phyloP scores from a whole-genome alignment of 2,329 filamentous ascomycete genomes.

The Fusarium sp. region DNA sequence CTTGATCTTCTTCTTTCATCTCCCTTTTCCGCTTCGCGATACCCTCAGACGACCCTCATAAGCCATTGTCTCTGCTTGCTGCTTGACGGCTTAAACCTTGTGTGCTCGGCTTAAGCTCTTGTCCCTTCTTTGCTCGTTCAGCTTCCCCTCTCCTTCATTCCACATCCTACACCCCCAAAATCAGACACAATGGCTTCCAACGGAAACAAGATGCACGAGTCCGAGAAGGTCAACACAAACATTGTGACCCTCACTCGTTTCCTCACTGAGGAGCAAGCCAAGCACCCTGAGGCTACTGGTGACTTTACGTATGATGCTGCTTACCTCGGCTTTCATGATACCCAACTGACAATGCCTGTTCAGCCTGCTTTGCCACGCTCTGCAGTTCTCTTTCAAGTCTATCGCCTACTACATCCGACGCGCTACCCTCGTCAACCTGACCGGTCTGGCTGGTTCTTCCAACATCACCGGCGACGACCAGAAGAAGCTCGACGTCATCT shows the following conservation, averaged over 20 bases:
- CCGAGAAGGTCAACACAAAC: slow-evolving; percentile 92
- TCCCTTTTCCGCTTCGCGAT: slow-evolving; percentile 26
- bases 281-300: slow-evolving; percentile 94
- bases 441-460: slow-evolving; percentile 91
- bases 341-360: slow-evolving; percentile 20
- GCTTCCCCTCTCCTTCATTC: slow-evolving; percentile 22
- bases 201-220: slow-evolving; percentile 61
- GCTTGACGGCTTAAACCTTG: slow-evolving; percentile 29
- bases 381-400: slow-evolving; percentile 99
- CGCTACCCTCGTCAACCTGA: slow-evolving; percentile 94
- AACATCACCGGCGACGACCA: slow-evolving; percentile 98
- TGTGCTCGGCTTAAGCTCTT: slow-evolving; percentile 28
- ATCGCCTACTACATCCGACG: slow-evolving; percentile 99
- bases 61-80: slow-evolving; percentile 6
- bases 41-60: slow-evolving; percentile 34
- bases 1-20: slow-evolving; percentile 20
- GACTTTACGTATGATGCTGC: slow-evolving; percentile 84
- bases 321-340: slow-evolving; percentile 21
- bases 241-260: slow-evolving; percentile 96
- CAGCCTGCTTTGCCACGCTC: slow-evolving; percentile 94
- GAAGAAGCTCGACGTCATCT: slow-evolving; percentile 99
- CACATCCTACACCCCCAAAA: slow-evolving; percentile 17
- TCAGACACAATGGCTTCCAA: slow-evolving; percentile 52
- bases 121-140: slow-evolving; percentile 15
- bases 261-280: slow-evolving; percentile 94